phyloP scores from a whole-genome alignment of 202 grass and related monocot species.

The Saccharum hybrid region DNA sequence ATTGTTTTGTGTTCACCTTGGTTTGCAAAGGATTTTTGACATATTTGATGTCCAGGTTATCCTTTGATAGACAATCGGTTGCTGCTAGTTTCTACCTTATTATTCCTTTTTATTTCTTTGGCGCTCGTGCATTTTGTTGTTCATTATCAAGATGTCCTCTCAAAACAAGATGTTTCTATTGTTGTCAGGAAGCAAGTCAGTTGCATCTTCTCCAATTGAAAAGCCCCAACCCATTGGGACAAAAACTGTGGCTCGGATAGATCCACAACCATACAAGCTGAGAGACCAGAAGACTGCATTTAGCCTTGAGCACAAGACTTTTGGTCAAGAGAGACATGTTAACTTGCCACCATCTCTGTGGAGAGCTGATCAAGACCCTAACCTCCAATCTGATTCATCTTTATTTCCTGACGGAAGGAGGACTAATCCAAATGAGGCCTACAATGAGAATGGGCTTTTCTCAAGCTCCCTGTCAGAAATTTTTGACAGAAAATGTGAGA shows the following conservation, averaged over 20 bases:
- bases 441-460: constrained; percentile 72
- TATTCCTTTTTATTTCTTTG: constrained; percentile 14
- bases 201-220: constrained; percentile 68
- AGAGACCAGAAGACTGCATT: constrained; percentile 69
- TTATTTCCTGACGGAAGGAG: constrained; percentile 53
- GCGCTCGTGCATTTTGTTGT: constrained; percentile 7
- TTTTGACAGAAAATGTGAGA: constrained; percentile 81
- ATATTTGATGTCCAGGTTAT: constrained; percentile 10
- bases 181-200: constrained; percentile 61
- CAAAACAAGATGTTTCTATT: constrained; percentile 49
- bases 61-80: constrained; percentile 5
- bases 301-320: constrained; percentile 61
- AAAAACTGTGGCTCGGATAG: constrained; percentile 43
- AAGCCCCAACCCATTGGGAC: constrained; percentile 71
- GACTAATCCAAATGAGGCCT: constrained; percentile 56
- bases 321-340: constrained; percentile 59
- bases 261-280: constrained; percentile 46
- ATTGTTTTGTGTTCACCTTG: constrained; percentile 30
- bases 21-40: neutral
- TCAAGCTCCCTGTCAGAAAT: constrained; percentile 82
- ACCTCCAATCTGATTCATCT: constrained; percentile 57
- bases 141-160: constrained; percentile 27
- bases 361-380: constrained; percentile 56
- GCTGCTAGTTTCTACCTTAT: neutral
- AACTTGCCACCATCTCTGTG: constrained; percentile 56